These are phyloP conservation scores for Takakia lepidozioides DNA, from an alignment of 225 moss, liverwort and hornwort genomes.

Conservation along the genomic window DNA sequence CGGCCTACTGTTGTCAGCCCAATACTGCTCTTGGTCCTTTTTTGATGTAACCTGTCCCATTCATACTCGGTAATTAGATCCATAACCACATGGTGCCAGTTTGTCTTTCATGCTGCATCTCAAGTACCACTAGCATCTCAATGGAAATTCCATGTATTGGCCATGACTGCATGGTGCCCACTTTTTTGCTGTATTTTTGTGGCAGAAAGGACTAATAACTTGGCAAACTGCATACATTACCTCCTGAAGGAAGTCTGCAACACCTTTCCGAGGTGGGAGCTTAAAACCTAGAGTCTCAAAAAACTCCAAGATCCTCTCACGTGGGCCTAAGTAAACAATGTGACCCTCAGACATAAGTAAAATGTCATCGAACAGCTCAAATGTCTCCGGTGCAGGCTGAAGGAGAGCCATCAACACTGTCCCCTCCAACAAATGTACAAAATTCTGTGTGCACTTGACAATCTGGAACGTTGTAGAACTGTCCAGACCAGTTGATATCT, in stretches of 20 bases:
- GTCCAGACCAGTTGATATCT: constrained; percentile 59
- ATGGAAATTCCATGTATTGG: too few species aligned
- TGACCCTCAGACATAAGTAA: constrained; percentile 51
- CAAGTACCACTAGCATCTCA: too few species aligned
- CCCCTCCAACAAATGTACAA: constrained; percentile 53
- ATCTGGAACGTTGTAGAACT: constrained; percentile 55
- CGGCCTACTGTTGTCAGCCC: constrained; percentile 28
- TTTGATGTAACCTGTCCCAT: constrained; percentile 42
- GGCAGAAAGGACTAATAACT: too few species aligned
- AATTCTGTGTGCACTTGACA: constrained; percentile 49
- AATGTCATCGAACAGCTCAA: constrained; percentile 56
- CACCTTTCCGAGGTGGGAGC: constrained; percentile 50
- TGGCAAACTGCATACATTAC: too few species aligned
- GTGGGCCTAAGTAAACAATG: constrained; percentile 44
- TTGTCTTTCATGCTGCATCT: too few species aligned
- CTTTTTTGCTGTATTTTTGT: too few species aligned
- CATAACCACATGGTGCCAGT: too few species aligned
- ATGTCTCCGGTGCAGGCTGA: constrained; percentile 58
- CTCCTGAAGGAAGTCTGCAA: constrained; percentile 62
- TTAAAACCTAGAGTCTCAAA: constrained; percentile 48
- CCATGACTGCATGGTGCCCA: too few species aligned
- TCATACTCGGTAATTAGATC: too few species aligned
- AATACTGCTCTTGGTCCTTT: constrained; percentile 59
- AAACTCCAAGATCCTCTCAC: constrained; percentile 44
- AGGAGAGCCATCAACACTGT: constrained; percentile 59